Percentiles rank a stretch among this genome's conserved stretches.
These are phyloP conservation scores for Stropharia rugosoannulata DNA, from an alignment of 768 basidiomycete species.

Conservation along the genomic window DNA sequence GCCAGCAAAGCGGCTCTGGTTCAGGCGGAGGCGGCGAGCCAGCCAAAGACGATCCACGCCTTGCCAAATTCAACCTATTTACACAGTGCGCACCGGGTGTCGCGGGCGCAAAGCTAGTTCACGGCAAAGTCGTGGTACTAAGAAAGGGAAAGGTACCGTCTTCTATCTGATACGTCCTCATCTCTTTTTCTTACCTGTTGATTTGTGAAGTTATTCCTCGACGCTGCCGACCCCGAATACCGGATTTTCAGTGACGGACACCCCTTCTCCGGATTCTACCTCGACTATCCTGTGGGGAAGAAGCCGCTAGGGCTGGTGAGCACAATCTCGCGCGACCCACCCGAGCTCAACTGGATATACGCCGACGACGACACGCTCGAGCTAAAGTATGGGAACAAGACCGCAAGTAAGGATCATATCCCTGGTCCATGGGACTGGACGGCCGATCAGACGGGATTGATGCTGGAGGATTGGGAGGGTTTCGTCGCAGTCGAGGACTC, in stretches of 20 bases:
- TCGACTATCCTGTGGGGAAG: conserved; percentile 25
- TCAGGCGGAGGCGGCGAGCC: conserved; percentile 8
- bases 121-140: conserved; percentile 25
- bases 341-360: conserved; percentile 34
- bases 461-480: conserved; percentile 24
- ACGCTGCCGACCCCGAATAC: conserved; percentile 22
- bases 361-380: conserved; percentile 21
- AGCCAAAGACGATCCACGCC: conserved; percentile 25
- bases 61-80: conserved; percentile 26
- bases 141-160: conserved; percentile 23
- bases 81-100: conserved; percentile 13
- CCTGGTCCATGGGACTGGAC: conserved; percentile 31
- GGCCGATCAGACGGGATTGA: conserved; percentile 19
- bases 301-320: conserved; percentile 28
- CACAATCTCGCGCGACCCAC: conserved; percentile 28
- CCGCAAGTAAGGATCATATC: conserved; percentile 23
- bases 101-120: conserved; percentile 12
- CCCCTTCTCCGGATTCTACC: conserved; percentile 29
- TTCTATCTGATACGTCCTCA: not conserved
- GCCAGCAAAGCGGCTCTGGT: conserved; percentile 15
- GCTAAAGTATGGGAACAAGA: conserved; percentile 30
- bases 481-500: conserved; percentile 27
- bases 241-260: conserved; percentile 25
- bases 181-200: not conserved
- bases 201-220: conserved; percentile 26